Evolutionary conservation across 495 filamentous ascomycete genomes (phyloP).

Genomic region (Neurospora tetrasperma): DNA sequence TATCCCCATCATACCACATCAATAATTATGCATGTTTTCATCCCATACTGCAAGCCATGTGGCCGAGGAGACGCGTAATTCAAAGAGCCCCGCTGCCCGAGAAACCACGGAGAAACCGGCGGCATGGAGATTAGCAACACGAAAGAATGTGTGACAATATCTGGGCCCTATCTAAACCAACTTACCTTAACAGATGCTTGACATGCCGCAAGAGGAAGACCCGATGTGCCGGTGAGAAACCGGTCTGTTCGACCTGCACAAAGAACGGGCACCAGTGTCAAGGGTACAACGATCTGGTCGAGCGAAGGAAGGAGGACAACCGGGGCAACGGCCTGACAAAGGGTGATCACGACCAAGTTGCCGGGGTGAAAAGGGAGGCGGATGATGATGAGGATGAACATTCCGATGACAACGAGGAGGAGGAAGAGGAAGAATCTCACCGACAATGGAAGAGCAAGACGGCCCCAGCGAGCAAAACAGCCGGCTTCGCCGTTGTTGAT

Average conservation of each 20-base stretch:
- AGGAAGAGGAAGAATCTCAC: constrained; percentile 22
- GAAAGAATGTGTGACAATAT: background rate
- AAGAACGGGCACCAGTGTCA: constrained; percentile 64
- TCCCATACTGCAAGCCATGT: background rate
- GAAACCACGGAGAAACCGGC: background rate
- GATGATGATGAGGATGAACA: constrained; percentile 15
- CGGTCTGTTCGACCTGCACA: constrained; percentile 62
- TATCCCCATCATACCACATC: background rate
- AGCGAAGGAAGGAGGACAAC: constrained; percentile 32
- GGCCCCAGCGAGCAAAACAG: constrained; percentile 2
- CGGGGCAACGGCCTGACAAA: constrained; percentile 8
- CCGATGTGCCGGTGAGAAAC: constrained; percentile 69
- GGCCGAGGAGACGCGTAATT: background rate
- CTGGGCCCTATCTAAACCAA: constrained; percentile 18
- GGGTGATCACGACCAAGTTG: constrained; percentile 15
- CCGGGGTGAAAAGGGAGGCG: constrained; percentile 16
- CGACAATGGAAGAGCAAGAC: constrained; percentile 24
- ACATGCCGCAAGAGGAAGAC: constrained; percentile 79
- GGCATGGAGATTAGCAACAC: background rate
- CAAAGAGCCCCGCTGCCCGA: background rate
- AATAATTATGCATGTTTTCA: constrained; percentile 6
- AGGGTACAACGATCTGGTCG: constrained; percentile 49
- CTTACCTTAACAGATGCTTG: constrained; percentile 45
- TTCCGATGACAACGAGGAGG: constrained; percentile 19
- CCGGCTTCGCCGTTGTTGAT: constrained; percentile 15